These are phyloP conservation scores for Diaporthe australafricana DNA, from an alignment of 2,329 filamentous ascomycete genomes.

Conservation along the genomic window DNA sequence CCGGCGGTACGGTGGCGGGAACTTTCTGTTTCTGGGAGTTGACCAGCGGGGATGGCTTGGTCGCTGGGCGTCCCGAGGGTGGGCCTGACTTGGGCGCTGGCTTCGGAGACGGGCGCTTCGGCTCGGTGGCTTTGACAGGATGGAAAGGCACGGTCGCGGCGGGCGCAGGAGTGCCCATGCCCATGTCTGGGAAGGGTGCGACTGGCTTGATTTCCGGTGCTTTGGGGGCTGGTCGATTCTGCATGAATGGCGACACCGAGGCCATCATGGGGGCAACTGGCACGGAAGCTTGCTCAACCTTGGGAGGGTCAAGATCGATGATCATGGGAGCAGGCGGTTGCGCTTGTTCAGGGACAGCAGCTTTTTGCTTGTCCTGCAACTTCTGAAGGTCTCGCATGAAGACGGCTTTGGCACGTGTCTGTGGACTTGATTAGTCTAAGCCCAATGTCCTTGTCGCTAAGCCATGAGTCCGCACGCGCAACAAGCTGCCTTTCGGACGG, in stretches of 20 bases:
- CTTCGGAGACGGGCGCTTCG: constrained; percentile 34
- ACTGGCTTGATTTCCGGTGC: constrained; percentile 31
- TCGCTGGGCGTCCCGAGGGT: constrained; percentile 29
- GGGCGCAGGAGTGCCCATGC: constrained; percentile 19
- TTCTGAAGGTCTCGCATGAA: constrained; percentile 35
- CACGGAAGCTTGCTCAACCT: constrained; percentile 29
- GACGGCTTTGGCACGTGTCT: constrained; percentile 37
- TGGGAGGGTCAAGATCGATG: constrained; percentile 34
- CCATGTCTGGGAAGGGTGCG: constrained; percentile 38
- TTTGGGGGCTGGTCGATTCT: constrained; percentile 30
- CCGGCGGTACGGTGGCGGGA: constrained; percentile 27
- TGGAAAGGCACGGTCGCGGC: constrained; percentile 26
- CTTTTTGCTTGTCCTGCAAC: constrained; percentile 30
- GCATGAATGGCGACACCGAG: constrained; percentile 32
- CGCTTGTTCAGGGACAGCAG: constrained; percentile 18
- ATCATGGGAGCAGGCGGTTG: constrained; percentile 37
- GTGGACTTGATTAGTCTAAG: constrained; percentile 11
- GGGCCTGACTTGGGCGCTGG: constrained; percentile 30
- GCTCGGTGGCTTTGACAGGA: constrained; percentile 29
- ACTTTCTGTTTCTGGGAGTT: constrained; percentile 32
- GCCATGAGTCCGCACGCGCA: neutral
- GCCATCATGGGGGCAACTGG: constrained; percentile 36
- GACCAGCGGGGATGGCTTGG: constrained; percentile 36
- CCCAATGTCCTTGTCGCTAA: neutral
- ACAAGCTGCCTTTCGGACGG: neutral